These are phyloP conservation scores for Plantago elongata DNA, from an alignment of 257 asterid genomes.

Conservation along the genomic window DNA sequence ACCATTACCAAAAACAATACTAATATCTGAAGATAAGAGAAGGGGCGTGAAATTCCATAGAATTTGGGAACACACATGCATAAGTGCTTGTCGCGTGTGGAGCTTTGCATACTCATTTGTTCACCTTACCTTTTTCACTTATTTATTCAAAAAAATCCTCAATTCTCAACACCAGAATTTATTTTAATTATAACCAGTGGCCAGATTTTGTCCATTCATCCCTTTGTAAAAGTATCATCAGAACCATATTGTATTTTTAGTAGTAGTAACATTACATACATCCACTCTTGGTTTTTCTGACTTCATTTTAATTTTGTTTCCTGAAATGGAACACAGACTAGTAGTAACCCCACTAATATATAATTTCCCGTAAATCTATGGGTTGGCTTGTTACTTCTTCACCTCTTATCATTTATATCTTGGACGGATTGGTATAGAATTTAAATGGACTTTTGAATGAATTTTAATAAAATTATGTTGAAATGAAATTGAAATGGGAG, in stretches of 20 bases:
- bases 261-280: no score
- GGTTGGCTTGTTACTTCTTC: no score
- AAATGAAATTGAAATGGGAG: no score
- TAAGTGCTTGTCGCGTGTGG: conserved; percentile 77
- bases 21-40: background rate
- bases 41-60: conserved; percentile 6
- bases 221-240: background rate
- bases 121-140: background rate
- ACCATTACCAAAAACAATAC: no score
- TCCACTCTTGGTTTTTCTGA: background rate
- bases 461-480: no score
- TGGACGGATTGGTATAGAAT: no score
- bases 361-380: background rate
- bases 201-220: background rate
- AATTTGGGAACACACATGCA: conserved; percentile 13
- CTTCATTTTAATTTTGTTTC: conserved; percentile 35
- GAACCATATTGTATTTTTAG: no score
- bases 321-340: conserved; percentile 24
- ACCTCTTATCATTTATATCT: no score
- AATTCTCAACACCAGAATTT: no score
- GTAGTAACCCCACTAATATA: background rate
- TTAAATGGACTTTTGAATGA: no score
- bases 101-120: conserved; percentile 27
- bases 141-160: no score
- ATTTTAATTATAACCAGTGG: no score